Percentiles rank a stretch among this genome's conserved stretches.
Conservation (phyloP, 768 basidiomycete species). For the Tulasnella sp. region DNA sequence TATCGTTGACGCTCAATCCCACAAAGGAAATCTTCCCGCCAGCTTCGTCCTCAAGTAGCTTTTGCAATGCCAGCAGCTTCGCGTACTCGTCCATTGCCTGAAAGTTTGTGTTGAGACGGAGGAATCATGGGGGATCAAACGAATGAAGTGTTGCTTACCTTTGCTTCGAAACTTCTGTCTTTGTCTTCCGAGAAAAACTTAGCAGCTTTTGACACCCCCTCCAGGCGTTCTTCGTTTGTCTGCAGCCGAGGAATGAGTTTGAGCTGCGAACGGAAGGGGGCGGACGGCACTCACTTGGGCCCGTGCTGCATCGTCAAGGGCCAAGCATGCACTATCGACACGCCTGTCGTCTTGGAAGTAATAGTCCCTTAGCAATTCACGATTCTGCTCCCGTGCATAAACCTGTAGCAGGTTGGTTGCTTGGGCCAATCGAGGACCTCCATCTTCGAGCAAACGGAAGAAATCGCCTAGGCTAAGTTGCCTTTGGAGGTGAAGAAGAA, state of each 20-base stretch:
- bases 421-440: conserved; percentile 62
- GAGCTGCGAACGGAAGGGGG: background rate
- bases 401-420: conserved; percentile 78
- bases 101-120: background rate
- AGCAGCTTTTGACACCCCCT: conserved; percentile 69
- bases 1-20: conserved; percentile 79
- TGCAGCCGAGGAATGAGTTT: conserved; percentile 29
- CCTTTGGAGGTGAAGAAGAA: conserved; percentile 79
- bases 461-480: conserved; percentile 80
- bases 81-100: conserved; percentile 89
- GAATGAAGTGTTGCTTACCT: conserved; percentile 56
- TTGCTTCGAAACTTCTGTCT: conserved; percentile 82
- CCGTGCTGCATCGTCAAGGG: conserved; percentile 68
- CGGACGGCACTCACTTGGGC: conserved; percentile 45
- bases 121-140: too few relatives aligned
- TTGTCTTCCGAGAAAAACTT: conserved; percentile 96
- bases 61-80: conserved; percentile 70
- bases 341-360: conserved; percentile 96
- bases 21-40: conserved; percentile 73
- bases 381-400: conserved; percentile 82
- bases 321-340: conserved; percentile 85
- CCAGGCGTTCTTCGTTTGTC: conserved; percentile 66
- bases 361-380: conserved; percentile 89
- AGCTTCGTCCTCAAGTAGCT: conserved; percentile 78
- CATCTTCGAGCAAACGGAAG: conserved; percentile 90